These are phyloP conservation scores for Stygiomarasmius scandens DNA, from an alignment of 1,284 basidiomycete species.

Conservation along the genomic window DNA sequence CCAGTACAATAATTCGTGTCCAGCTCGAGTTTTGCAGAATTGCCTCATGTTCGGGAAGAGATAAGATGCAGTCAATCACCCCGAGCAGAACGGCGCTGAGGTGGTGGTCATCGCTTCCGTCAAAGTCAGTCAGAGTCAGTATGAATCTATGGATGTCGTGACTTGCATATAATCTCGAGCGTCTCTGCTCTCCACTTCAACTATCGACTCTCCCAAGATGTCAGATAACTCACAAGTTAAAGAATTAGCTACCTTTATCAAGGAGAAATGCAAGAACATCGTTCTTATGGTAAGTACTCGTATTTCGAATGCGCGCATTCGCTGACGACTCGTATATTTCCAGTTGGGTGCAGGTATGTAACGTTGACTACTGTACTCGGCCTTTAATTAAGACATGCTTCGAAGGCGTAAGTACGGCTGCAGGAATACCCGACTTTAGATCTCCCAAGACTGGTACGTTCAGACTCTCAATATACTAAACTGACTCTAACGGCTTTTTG, in stretches of 20 bases:
- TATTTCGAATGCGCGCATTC: background rate
- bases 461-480: background rate
- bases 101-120: too few relatives aligned
- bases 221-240: constrained; percentile 1
- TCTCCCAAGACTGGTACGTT: constrained; percentile 71
- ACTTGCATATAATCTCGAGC: too few relatives aligned
- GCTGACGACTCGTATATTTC: background rate
- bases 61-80: too few relatives aligned
- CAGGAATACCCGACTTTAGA: constrained; percentile 82
- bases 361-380: too few relatives aligned
- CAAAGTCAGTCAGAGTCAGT: too few relatives aligned
- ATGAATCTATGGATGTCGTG: too few relatives aligned
- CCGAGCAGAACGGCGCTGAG: too few relatives aligned
- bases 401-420: constrained; percentile 74
- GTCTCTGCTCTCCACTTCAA: background rate
- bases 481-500: background rate
- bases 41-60: too few relatives aligned
- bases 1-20: too few relatives aligned
- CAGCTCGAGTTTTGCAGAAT: too few relatives aligned
- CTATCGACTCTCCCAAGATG: background rate
- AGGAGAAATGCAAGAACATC: constrained; percentile 63
- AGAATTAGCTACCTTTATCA: constrained; percentile 63
- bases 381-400: constrained; percentile 14
- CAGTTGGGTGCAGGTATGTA: constrained; percentile 69
- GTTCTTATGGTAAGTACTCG: constrained; percentile 66